A percentile compares a stretch with the other conserved stretches of the same genome.
Evolutionary conservation across 2,329 filamentous ascomycete species (phyloP).

Genomic region (Talaromyces sp.): DNA sequence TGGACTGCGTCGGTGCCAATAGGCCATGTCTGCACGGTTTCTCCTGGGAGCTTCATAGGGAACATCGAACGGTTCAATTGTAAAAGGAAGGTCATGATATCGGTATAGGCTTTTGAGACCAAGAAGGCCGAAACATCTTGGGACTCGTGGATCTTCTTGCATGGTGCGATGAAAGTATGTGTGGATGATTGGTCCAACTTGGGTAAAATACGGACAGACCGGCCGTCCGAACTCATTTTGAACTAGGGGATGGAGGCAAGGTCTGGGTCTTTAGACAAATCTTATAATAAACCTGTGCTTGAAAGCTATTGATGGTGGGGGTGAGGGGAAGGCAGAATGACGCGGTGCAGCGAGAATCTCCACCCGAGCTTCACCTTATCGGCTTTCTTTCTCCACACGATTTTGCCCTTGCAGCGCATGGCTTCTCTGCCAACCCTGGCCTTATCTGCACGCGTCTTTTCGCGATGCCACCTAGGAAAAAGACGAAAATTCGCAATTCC

Average conservation of each 20-base stretch:
- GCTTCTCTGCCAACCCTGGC: not conserved
- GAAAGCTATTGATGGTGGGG: not conserved
- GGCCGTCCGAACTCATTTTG: slow-evolving; percentile 27
- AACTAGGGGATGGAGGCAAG: not conserved
- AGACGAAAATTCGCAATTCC: slow-evolving; percentile 5
- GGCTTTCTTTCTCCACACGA: not conserved
- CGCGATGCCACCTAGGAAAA: slow-evolving; percentile 8
- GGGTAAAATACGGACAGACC: slow-evolving; percentile 41
- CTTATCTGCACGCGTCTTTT: not conserved
- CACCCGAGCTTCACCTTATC: slow-evolving; percentile 1
- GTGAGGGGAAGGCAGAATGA: slow-evolving; percentile 4
- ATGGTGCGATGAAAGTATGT: slow-evolving; percentile 67
- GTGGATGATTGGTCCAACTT: slow-evolving; percentile 51
- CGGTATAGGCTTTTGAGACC: slow-evolving; percentile 77
- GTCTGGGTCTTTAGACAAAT: not conserved
- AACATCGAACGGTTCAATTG: slow-evolving; percentile 89
- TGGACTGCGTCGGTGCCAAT: slow-evolving; percentile 45
- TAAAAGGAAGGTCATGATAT: slow-evolving; percentile 83
- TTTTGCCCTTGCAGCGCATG: not conserved
- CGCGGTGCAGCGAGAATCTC: not conserved
- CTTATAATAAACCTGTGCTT: no score
- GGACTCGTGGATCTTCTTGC: slow-evolving; percentile 82
- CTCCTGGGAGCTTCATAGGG: slow-evolving; percentile 59
- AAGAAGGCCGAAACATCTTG: slow-evolving; percentile 81
- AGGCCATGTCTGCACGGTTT: slow-evolving; percentile 53